Conservation (phyloP, 2,329 filamentous ascomycete species). For the Epichloe sylvatica region DNA sequence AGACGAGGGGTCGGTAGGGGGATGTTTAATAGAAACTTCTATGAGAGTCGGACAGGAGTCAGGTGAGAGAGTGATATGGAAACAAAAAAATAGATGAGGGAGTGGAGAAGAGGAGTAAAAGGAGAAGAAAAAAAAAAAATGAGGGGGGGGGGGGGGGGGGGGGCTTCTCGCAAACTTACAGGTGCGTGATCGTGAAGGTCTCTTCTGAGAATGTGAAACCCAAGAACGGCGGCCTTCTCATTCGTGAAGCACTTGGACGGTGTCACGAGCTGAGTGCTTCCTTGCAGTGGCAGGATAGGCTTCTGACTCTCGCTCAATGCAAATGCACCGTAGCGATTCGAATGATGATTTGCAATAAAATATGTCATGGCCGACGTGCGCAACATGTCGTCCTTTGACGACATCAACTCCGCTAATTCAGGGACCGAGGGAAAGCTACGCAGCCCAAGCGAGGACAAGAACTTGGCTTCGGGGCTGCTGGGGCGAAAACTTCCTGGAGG, state of each 20-base stretch:
- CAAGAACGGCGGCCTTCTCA: conserved; percentile 58
- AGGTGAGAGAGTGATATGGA: no score
- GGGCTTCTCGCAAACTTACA: conserved; percentile 18
- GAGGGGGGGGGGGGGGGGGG: no score
- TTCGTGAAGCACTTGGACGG: conserved; percentile 77
- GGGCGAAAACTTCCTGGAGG: conserved; percentile 46
- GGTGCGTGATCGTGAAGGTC: conserved; percentile 68
- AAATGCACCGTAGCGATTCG: conserved; percentile 58
- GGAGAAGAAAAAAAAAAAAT: no score
- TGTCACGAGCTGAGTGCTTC: conserved; percentile 50
- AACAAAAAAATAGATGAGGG: no score
- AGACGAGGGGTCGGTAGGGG: no score
- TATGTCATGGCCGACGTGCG: conserved; percentile 64
- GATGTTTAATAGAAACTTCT: no score
- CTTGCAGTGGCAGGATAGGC: conserved; percentile 60
- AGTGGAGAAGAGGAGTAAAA: no score
- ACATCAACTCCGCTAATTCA: conserved; percentile 69
- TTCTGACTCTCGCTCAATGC: conserved; percentile 41
- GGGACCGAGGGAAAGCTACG: conserved; percentile 50
- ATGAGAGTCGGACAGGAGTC: no score
- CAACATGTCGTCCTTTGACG: conserved; percentile 41
- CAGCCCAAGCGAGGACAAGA: conserved; percentile 61
- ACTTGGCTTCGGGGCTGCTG: conserved; percentile 57
- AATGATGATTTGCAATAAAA: conserved; percentile 66
- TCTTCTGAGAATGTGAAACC: conserved; percentile 61